Evolutionary conservation across 108 stramenopile genomes (phyloP), one percentile per base, ranked within the genome.

Genomic region (Nitzschia sp.): DNA sequence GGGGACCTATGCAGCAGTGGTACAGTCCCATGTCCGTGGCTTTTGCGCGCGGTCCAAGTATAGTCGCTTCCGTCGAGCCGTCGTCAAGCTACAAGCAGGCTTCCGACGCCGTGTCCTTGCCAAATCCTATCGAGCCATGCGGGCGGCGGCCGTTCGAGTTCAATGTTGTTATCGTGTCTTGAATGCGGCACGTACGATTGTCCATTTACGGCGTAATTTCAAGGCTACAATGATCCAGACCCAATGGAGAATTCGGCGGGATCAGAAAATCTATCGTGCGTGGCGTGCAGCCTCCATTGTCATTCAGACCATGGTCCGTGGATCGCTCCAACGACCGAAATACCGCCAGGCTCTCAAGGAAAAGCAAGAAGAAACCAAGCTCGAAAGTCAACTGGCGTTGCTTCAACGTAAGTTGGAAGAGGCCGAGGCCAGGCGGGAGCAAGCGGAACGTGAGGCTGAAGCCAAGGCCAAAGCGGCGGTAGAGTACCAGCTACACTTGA

Each of bases 191-290:
- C 54, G 77, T 9, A 68, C 71, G 46, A 64, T 86, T n/a, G 45
- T 66, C 49, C 81, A 75, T 32, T 67, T 74, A 25, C 71, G 85
- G 36, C 66, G 78, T 8, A 57, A 79, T 5, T 66, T 77, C 36
- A 81, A 63, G 45, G 76, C 90, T 0, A 85, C 82, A 23, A 25
- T 79, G 18, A 89, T 95, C 74, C 93, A 95, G 80, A 85, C 90
- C 6, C 71, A 60, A 5, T 87, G 80, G 80, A 59, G 83, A 54
- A 68, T 74, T n/a, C 33, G n/a, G 2, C 25, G 46, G 13, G 54
- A 59, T 23, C 42, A 54, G n/a, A 49, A 53, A 24, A 17, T 15
- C 25, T 42, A 59, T 6, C 62, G 42, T 2, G 54, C 47, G 26
- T 21, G 28, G 15, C 17, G 60, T 1, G 63, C 25, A 9, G 79